Evolutionary conservation across 306 rosid species (phyloP).

Genomic region (Dalbergia oliveri): DNA sequence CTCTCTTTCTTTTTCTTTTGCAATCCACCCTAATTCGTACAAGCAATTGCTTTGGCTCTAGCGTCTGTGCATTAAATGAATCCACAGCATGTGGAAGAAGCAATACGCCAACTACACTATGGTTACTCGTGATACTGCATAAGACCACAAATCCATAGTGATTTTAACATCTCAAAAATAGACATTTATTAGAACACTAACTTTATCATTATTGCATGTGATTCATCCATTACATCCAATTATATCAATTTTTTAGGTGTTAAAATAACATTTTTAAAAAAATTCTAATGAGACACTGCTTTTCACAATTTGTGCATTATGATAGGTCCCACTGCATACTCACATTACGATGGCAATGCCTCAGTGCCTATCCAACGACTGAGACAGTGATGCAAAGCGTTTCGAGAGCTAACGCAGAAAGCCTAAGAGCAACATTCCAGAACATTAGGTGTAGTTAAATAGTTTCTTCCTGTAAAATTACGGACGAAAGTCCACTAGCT

Average conservation of each 20-base stretch:
- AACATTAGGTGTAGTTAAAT: constrained; percentile 22
- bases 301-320: background rate
- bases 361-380: background rate
- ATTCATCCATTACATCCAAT: no score
- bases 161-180: no score
- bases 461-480: constrained; percentile 46
- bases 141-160: background rate
- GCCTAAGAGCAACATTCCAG: constrained; percentile 29
- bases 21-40: no score
- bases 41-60: background rate
- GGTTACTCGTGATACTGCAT: background rate
- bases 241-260: no score
- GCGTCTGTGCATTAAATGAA: background rate
- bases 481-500: constrained; percentile 44
- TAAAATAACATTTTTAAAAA: no score
- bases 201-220: no score
- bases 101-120: background rate
- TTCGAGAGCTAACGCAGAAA: background rate
- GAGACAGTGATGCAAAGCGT: constrained; percentile 4
- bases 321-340: background rate
- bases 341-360: background rate
- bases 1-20: no score
- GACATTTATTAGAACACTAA: no score
- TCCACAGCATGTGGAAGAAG: background rate
- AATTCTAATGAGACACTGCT: background rate